Percentiles rank a stretch among this genome's conserved stretches.
Conservation (phyloP, 306 rosid genomes). For the Citrullus amarus region DNA sequence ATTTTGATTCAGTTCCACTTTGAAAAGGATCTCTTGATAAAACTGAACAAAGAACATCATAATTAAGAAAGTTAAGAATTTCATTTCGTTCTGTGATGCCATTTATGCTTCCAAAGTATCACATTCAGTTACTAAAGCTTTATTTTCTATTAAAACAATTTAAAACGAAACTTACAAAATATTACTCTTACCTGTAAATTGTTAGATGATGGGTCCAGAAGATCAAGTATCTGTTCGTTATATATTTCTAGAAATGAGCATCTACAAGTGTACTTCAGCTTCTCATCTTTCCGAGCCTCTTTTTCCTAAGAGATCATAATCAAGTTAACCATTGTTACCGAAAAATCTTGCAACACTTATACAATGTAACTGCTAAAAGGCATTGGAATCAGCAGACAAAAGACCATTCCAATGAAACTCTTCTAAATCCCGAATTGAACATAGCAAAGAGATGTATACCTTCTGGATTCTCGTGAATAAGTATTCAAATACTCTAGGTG, state of each 20-base stretch:
- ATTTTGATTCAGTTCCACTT: not conserved
- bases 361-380: not conserved
- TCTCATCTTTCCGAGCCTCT: conserved; percentile 80
- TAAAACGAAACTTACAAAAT: not conserved
- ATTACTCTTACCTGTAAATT: conserved; percentile 64
- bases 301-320: conserved; percentile 50
- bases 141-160: not conserved
- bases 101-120: not conserved
- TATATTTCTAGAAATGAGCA: conserved; percentile 93
- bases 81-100: not conserved
- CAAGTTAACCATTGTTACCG: not conserved
- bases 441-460: conserved; percentile 29
- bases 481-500: conserved; percentile 92
- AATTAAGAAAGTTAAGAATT: not conserved
- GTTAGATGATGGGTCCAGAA: conserved; percentile 75
- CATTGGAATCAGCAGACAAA: not conserved
- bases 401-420: not conserved
- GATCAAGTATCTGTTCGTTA: conserved; percentile 96
- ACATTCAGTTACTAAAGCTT: not conserved
- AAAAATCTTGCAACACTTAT: not conserved
- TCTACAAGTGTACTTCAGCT: conserved; percentile 71
- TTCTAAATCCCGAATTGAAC: not conserved
- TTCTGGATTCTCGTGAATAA: conserved; percentile 87
- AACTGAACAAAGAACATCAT: not conserved
- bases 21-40: not conserved